Evolutionary conservation across 129 eudicot species (phyloP).

Genomic region (Sambucus nigra): DNA sequence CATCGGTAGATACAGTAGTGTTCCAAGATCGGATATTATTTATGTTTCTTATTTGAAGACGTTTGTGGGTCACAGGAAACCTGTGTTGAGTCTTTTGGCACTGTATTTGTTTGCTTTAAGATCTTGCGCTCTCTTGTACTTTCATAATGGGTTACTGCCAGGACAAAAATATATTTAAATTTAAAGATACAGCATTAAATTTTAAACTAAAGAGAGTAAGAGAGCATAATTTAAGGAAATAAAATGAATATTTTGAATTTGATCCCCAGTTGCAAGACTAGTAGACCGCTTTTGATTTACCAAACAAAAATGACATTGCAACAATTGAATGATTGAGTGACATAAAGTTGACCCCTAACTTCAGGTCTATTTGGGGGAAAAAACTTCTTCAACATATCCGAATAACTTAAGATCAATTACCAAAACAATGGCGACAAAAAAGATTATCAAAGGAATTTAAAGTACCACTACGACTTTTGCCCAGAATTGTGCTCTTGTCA

Average conservation of each 20-base stretch:
- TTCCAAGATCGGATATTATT: slow-evolving; percentile 21
- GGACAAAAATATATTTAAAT: slow-evolving; percentile 10
- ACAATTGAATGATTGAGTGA: slow-evolving; percentile 1
- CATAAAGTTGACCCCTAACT: not conserved
- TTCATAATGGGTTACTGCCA: slow-evolving; percentile 19
- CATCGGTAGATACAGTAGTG: slow-evolving; percentile 21
- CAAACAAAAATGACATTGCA: slow-evolving; percentile 10
- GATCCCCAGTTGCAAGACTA: slow-evolving; percentile 8
- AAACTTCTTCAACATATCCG: too few relatives aligned
- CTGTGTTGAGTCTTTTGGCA: slow-evolving; percentile 17
- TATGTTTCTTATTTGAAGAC: slow-evolving; percentile 44
- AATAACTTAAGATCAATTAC: slow-evolving; percentile 27
- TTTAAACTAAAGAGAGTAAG: not conserved
- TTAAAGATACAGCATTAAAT: not conserved
- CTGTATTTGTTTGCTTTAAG: slow-evolving; percentile 18
- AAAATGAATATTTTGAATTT: too few relatives aligned
- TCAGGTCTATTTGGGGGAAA: too few relatives aligned
- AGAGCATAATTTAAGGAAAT: not conserved
- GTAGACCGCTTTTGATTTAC: slow-evolving; percentile 19
- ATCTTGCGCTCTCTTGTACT: slow-evolving; percentile 40
- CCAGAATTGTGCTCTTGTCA: slow-evolving; percentile 30
- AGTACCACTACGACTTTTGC: slow-evolving; percentile 62
- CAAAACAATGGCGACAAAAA: slow-evolving; percentile 97
- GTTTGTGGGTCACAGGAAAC: slow-evolving; percentile 23
- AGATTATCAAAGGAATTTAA: slow-evolving; percentile 85